Conservation (phyloP, 1,139 yeast genomes). For the Taphrina pruni region DNA sequence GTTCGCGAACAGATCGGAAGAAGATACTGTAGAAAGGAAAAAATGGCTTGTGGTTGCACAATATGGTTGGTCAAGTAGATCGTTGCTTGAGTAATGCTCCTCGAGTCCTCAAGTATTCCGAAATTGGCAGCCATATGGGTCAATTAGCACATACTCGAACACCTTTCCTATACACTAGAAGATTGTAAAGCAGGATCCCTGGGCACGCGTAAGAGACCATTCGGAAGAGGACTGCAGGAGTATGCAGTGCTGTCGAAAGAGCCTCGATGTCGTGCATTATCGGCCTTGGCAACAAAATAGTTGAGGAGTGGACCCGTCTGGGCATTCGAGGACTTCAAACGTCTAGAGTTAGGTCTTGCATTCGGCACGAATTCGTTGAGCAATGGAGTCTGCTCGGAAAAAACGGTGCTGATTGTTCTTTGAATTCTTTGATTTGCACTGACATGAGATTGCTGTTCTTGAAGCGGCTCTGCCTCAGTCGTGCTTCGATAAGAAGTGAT, state of each 20-base stretch:
- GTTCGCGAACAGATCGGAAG: conserved; percentile 9
- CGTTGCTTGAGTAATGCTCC: neutral
- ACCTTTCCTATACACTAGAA: neutral
- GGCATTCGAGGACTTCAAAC: conserved; percentile 32
- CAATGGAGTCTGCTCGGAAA: conserved; percentile 27
- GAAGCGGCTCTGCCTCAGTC: neutral
- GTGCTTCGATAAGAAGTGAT: conserved; percentile 48
- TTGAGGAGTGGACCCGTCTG: conserved; percentile 31
- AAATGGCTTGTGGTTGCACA: conserved; percentile 24
- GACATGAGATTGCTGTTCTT: neutral
- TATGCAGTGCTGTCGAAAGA: conserved; percentile 11
- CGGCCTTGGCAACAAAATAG: conserved; percentile 33
- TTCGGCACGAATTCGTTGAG: conserved; percentile 15
- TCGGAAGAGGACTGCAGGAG: conserved; percentile 7
- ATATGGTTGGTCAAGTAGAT: neutral
- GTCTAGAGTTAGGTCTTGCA: conserved; percentile 2
- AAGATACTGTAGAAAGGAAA: conserved; percentile 13
- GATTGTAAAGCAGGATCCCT: neutral
- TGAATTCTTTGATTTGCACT: conserved; percentile 5
- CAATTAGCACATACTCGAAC: no score
- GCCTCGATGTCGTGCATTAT: conserved; percentile 19
- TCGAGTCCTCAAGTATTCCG: no score
- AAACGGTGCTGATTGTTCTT: conserved; percentile 22
- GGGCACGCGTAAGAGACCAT: conserved; percentile 7
- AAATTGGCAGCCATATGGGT: no score